Conservation (phyloP, 2,329 filamentous ascomycete genomes). For the Intubia oerlemansii region DNA sequence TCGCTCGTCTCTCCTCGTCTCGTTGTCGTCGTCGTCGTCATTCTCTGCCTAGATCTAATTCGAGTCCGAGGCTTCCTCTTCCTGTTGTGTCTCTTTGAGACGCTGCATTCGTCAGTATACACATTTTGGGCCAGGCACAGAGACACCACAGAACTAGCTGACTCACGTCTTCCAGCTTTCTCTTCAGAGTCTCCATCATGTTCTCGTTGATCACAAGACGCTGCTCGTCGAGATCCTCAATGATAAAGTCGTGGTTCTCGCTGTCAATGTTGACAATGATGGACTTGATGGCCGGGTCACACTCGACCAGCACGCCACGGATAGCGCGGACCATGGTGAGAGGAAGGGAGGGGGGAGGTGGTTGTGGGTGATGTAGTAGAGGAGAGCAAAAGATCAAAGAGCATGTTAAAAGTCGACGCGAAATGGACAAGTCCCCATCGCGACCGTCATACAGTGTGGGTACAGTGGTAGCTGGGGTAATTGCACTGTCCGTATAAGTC, state of each 20-base stretch:
- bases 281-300: conserved; percentile 72
- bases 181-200: conserved; percentile 47
- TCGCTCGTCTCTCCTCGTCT: not conserved
- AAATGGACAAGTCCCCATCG: too few species aligned
- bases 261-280: conserved; percentile 62
- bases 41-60: conserved; percentile 5
- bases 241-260: conserved; percentile 46
- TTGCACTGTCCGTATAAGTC: too few species aligned
- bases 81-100: conserved; percentile 14
- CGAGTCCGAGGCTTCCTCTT: conserved; percentile 11
- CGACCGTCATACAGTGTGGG: too few species aligned
- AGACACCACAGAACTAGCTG: too few species aligned
- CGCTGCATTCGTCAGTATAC: conserved; percentile 5
- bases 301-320: conserved; percentile 47
- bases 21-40: too few species aligned
- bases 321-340: conserved; percentile 8
- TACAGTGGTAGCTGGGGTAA: too few species aligned
- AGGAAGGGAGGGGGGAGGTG: not conserved
- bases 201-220: conserved; percentile 55
- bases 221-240: conserved; percentile 61
- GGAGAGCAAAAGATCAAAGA: not conserved
- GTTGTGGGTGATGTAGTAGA: not conserved
- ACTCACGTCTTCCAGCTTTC: conserved; percentile 43
- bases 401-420: too few species aligned
- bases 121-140: not conserved